Conservation (phyloP, 192 early-diverging fungal species). For the Linnemannia schmuckeri region DNA sequence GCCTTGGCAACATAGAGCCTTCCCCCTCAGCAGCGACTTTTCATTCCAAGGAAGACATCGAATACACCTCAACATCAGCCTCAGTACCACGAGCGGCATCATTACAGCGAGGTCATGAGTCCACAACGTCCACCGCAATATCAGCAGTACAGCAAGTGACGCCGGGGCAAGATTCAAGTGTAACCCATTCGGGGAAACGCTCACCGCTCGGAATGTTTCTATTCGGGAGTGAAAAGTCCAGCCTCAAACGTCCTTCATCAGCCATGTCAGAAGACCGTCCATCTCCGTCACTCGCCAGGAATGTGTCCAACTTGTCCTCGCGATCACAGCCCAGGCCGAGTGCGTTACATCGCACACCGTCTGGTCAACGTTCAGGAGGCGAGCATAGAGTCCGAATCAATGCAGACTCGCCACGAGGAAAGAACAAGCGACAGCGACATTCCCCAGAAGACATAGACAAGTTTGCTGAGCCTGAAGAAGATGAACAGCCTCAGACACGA, state of each 20-base stretch:
- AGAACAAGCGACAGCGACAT: constrained; percentile 12
- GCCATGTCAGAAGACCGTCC: constrained; percentile 6
- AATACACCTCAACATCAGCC: background rate
- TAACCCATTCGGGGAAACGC: background rate
- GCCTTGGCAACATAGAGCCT: background rate
- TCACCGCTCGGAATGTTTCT: background rate
- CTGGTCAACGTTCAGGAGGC: background rate
- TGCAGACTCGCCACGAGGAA: background rate
- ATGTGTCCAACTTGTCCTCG: background rate
- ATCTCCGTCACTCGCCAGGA: background rate
- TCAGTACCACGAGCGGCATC: background rate
- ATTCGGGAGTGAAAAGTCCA: constrained; percentile 8
- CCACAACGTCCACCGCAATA: background rate
- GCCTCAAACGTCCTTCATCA: constrained; percentile 27
- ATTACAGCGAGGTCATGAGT: background rate
- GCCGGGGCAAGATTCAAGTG: background rate
- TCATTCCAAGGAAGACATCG: background rate
- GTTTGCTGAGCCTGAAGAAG: background rate
- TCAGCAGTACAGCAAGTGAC: background rate
- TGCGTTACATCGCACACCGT: too few species aligned
- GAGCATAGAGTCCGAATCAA: background rate
- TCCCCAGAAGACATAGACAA: background rate
- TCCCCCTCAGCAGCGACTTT: background rate
- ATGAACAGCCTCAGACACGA: background rate
- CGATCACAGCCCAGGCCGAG: background rate